phyloP scores from a whole-genome alignment of 306 rosid species.

The Hylodesmum podocarpum region DNA sequence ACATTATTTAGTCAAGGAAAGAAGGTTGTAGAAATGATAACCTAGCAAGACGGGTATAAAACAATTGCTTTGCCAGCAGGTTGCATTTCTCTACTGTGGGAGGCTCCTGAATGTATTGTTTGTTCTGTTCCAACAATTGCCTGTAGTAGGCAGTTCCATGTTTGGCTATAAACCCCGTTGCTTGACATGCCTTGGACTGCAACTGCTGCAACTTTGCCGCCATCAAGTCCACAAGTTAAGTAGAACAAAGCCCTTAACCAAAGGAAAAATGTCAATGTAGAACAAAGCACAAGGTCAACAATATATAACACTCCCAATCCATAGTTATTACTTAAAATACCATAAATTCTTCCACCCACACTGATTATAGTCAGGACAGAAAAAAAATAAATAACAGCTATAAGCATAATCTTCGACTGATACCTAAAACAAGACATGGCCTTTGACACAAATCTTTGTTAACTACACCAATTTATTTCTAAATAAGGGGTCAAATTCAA shows the following conservation, averaged over 20 bases:
- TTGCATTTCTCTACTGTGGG: constrained; percentile 86
- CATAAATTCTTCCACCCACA: neutral
- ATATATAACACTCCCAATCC: neutral
- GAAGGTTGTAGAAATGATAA: constrained; percentile 26
- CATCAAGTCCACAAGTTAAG: constrained; percentile 44
- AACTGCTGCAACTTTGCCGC: constrained; percentile 72
- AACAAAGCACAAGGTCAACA: neutral
- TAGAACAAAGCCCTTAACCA: constrained; percentile 2
- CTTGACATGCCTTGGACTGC: constrained; percentile 85
- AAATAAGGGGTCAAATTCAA: neutral
- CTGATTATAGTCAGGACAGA: neutral
- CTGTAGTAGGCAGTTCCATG: constrained; percentile 71
- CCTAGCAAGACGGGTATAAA: constrained; percentile 97
- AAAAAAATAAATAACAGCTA: neutral
- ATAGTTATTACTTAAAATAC: neutral
- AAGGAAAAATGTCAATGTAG: neutral
- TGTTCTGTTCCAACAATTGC: constrained; percentile 84
- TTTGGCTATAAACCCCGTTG: constrained; percentile 59
- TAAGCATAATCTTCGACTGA: neutral
- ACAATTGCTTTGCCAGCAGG: constrained; percentile 70
- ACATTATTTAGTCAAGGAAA: neutral
- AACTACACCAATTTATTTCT: neutral
- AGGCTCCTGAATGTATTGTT: constrained; percentile 88
- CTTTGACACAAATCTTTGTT: neutral
- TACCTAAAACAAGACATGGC: neutral